These are phyloP conservation scores for Carex pumila DNA, from an alignment of 176 grass and related monocot species.

Conservation along the genomic window DNA sequence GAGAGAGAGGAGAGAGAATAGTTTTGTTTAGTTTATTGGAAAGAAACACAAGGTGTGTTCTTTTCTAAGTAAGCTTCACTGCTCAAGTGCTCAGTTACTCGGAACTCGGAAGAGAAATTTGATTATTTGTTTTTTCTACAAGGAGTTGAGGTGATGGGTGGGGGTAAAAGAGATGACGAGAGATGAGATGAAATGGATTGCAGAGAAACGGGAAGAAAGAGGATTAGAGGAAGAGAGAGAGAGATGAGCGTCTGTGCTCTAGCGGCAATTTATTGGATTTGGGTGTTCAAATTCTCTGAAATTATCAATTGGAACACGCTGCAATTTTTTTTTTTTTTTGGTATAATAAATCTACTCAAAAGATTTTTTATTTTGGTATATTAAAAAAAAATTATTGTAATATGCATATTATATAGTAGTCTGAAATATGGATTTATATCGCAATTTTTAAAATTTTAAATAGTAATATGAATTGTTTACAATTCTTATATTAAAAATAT, in stretches of 20 bases:
- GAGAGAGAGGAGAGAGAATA: background rate
- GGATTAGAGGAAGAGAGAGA: background rate
- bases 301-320: background rate
- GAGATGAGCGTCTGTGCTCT: background rate
- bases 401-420: too few relatives aligned
- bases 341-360: background rate
- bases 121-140: background rate
- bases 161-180: background rate
- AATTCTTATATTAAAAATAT: too few relatives aligned
- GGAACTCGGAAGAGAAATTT: slow-evolving; percentile 15
- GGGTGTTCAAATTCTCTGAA: background rate
- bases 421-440: too few relatives aligned
- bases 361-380: too few relatives aligned
- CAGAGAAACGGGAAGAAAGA: background rate
- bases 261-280: slow-evolving; percentile 19
- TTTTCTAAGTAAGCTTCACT: slow-evolving; percentile 4
- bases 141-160: background rate
- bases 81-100: background rate
- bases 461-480: too few relatives aligned
- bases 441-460: too few relatives aligned
- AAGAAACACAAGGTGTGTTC: background rate
- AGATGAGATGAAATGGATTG: background rate
- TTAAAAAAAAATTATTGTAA: too few relatives aligned
- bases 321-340: background rate
- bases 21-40: background rate